Conservation (phyloP, 306 rosid genomes). For the Sphenostylis stenocarpa region DNA sequence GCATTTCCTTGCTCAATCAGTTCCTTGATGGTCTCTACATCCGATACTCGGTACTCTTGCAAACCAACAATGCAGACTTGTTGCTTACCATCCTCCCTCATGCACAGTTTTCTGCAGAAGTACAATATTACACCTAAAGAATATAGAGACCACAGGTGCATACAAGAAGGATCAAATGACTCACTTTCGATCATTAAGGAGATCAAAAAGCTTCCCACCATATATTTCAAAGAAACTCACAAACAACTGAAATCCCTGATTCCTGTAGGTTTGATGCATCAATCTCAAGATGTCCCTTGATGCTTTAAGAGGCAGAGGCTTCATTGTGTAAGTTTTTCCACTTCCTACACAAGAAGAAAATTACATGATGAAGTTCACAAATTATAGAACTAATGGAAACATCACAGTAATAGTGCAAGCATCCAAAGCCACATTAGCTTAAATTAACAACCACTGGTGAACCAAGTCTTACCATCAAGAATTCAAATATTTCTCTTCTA, state of each 20-base stretch:
- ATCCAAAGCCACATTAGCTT: conserved; percentile 22
- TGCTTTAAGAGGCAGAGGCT: conserved; percentile 91
- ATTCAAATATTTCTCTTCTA: conserved; percentile 17
- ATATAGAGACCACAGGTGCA: conserved; percentile 13
- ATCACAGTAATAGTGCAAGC: conserved; percentile 19
- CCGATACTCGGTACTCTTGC: conserved; percentile 84
- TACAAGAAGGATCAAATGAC: conserved; percentile 31
- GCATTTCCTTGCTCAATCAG: conserved; percentile 86
- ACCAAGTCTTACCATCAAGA: conserved; percentile 3
- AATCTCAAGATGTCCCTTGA: conserved; percentile 83
- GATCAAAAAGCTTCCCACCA: conserved; percentile 93
- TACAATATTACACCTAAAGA: conserved; percentile 32
- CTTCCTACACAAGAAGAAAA: conserved; percentile 55
- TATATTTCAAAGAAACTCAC: conserved; percentile 94
- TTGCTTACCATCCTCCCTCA: conserved; percentile 94
- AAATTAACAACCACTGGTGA: background rate
- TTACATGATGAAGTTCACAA: conserved; percentile 17
- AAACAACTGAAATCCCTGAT: conserved; percentile 82
- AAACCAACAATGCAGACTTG: conserved; percentile 95
- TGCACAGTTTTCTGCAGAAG: conserved; percentile 79
- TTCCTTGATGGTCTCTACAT: conserved; percentile 85
- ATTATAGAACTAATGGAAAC: background rate
- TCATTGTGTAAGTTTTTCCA: conserved; percentile 93
- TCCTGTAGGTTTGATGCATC: conserved; percentile 86
- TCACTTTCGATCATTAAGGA: conserved; percentile 87